phyloP scores from a whole-genome alignment of 495 filamentous ascomycete genomes.

The Oleoguttula mirabilis region DNA sequence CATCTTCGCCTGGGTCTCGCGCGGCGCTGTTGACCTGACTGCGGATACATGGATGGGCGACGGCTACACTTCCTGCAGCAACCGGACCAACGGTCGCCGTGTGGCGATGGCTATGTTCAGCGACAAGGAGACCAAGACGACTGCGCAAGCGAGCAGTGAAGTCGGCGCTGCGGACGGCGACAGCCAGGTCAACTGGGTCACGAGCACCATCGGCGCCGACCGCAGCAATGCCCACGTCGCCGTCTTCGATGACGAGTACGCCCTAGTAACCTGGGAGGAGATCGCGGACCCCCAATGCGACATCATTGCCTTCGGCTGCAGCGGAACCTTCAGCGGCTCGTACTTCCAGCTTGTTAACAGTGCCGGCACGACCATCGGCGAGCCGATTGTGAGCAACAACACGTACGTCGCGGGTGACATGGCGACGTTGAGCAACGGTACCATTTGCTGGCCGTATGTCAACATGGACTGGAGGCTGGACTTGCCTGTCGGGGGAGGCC shows the following conservation, averaged over 20 bases:
- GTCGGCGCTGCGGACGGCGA: conserved; percentile 40
- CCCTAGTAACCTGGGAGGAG: conserved; percentile 44
- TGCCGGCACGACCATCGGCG: conserved; percentile 34
- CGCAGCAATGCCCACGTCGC: conserved; percentile 43
- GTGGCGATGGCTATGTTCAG: conserved; percentile 38
- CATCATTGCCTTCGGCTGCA: conserved; percentile 41
- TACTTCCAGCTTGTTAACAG: conserved; percentile 40
- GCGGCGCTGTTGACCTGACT: conserved; percentile 39
- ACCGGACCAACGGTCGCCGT: conserved; percentile 40
- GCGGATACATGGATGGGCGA: conserved; percentile 40
- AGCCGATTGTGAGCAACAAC: conserved; percentile 30
- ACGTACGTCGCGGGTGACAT: conserved; percentile 44
- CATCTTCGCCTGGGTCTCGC: conserved; percentile 43
- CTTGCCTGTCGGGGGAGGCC: conserved; percentile 10
- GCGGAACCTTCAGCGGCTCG: conserved; percentile 38
- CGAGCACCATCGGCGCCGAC: conserved; percentile 32
- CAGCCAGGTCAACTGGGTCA: conserved; percentile 42
- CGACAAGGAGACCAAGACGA: conserved; percentile 40
- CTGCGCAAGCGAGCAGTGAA: conserved; percentile 34
- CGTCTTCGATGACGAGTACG: conserved; percentile 34
- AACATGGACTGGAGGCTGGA: conserved; percentile 38
- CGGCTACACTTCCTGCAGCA: conserved; percentile 36
- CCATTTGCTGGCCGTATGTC: conserved; percentile 46
- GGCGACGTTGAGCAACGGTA: conserved; percentile 35
- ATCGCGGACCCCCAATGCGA: conserved; percentile 37